Percentiles rank a stretch among this genome's conserved stretches.
Conservation (phyloP, 148 eudicot genomes). For the Rhododendron henanense region DNA sequence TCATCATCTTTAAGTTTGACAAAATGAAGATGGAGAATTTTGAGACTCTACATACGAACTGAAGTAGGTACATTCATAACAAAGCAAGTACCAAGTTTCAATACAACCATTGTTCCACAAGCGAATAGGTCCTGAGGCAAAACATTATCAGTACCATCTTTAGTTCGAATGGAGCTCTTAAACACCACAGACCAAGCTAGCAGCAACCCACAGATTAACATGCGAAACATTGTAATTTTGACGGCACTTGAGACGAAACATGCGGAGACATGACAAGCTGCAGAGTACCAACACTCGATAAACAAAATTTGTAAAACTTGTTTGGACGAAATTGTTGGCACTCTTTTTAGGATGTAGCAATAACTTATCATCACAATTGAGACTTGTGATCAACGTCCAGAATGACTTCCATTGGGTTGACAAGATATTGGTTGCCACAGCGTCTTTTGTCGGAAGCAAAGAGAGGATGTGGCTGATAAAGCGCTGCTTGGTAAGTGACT, state of each 20-base stretch:
- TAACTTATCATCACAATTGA: background rate
- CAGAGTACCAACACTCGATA: slow-evolving; percentile 8
- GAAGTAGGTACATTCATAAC: background rate
- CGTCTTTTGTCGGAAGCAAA: slow-evolving; percentile 4
- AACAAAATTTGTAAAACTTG: slow-evolving; percentile 6
- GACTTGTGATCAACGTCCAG: background rate
- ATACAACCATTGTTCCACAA: slow-evolving; percentile 10
- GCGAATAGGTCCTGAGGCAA: background rate
- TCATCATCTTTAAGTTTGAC: background rate
- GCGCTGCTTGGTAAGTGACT: background rate
- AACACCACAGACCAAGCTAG: background rate
- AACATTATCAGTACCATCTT: background rate
- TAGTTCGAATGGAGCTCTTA: slow-evolving; percentile 10
- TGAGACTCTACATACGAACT: slow-evolving; percentile 15
- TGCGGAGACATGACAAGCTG: background rate
- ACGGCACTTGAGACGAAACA: slow-evolving; percentile 9
- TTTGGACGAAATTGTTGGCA: background rate
- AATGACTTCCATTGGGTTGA: background rate
- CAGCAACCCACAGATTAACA: slow-evolving; percentile 11
- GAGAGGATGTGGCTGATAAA: background rate
- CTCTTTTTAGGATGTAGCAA: background rate
- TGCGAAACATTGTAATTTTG: background rate
- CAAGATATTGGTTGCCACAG: background rate
- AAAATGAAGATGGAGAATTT: slow-evolving; percentile 1
- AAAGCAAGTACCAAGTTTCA: slow-evolving; percentile 7